Evolutionary conservation across 768 basidiomycete genomes (phyloP), one percentile per base, ranked within the genome.

Genomic region (Lactarius pseudohatsudake): DNA sequence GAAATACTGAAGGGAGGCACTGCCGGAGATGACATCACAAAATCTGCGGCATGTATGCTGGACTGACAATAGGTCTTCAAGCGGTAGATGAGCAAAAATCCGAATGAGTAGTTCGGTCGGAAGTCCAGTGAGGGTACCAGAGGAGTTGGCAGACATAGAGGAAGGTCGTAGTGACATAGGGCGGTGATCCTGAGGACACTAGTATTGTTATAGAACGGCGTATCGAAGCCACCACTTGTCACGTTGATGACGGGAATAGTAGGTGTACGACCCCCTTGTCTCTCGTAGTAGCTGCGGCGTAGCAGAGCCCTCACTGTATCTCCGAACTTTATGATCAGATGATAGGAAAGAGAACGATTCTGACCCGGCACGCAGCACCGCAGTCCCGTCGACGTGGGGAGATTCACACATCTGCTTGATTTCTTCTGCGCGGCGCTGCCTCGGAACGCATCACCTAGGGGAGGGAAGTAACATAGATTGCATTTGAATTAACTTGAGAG

Each of bases 21-120:
- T 54, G 28, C 15, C 20, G 11, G 53, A 18, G 38, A 62, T 10
- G 61, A 62, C 47, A n/a, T 41, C 28, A 13, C 6, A 10, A 4
- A 43, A 36, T n/a, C 16, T 55, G 53, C 38, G 53, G 47, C 61
- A 62, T 6, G 61, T 55, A 26, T 20, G 53, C 61, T 55, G 61
- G 26, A 55, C 38, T 13, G 61, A 54, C 26, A 41, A 40, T 28
- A 62, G 28, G 30, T 55, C 53, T 15, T 26, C 26, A 10, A 26
- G 38, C 7, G 36, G 53, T 18, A 62, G 53, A 11, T 41, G 20
- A 40, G 38, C 26, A 26, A 55, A 41, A 30, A 62, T 62, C 15
- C n/a, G 34, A 28, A 38, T 30, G 34, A 55, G 50, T n/a, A 62
- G 11, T 41, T 62, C 61, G 18, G 50, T 40, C 4, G 61, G 28